Evolutionary conservation across 805 yeast genomes (phyloP).

Genomic region (Cyberlindnera mrakii): DNA sequence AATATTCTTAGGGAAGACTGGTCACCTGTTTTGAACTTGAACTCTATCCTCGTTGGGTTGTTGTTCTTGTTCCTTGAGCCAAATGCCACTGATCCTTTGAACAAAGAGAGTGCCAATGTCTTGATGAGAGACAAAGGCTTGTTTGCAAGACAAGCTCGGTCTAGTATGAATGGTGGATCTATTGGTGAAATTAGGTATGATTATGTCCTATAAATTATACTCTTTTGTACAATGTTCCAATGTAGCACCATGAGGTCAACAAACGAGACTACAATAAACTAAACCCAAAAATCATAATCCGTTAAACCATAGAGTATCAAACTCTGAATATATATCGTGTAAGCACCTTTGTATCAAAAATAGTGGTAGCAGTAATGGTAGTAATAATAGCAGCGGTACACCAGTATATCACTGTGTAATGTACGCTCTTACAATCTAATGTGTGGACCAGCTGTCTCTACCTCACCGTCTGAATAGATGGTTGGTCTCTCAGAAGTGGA

Average conservation of each 20-base stretch:
- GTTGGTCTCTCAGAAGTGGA: slow-evolving; percentile 18
- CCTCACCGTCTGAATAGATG: slow-evolving; percentile 25
- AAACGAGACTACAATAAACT: too few relatives aligned
- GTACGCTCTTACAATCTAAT: slow-evolving; percentile 16
- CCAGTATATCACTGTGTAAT: too few relatives aligned
- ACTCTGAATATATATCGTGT: too few relatives aligned
- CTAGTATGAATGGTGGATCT: slow-evolving; percentile 68
- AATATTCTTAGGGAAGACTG: slow-evolving; percentile 92
- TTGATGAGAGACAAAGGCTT: slow-evolving; percentile 36
- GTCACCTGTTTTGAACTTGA: slow-evolving; percentile 86
- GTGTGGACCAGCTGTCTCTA: slow-evolving; percentile 26
- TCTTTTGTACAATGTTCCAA: too few relatives aligned
- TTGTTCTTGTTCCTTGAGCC: slow-evolving; percentile 85
- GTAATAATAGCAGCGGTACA: too few relatives aligned
- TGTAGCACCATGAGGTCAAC: too few relatives aligned
- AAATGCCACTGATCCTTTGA: slow-evolving; percentile 86
- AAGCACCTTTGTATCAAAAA: too few relatives aligned
- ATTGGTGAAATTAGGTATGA: slow-evolving; percentile 60
- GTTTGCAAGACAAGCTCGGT: slow-evolving; percentile 52
- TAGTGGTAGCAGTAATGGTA: too few relatives aligned
- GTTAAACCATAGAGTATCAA: too few relatives aligned
- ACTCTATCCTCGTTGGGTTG: slow-evolving; percentile 77
- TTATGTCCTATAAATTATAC: slow-evolving; percentile 33
- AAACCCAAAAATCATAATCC: too few relatives aligned
- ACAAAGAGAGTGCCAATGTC: slow-evolving; percentile 78